phyloP scores from a whole-genome alignment of 257 asterid genomes.

The Penstemon eatonii region DNA sequence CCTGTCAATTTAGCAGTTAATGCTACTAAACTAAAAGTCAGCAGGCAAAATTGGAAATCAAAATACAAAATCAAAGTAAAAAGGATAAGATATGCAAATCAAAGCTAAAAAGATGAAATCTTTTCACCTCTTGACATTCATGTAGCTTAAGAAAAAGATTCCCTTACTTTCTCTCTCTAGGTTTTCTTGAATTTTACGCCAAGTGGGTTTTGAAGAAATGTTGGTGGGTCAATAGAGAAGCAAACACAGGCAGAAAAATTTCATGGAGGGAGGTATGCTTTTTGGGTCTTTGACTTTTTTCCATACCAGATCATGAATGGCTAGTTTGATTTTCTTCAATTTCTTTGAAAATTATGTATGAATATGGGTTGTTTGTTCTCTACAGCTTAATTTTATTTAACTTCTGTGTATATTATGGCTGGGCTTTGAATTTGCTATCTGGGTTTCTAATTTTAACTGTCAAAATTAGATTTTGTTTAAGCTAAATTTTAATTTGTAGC shows the following conservation, averaged over 20 bases:
- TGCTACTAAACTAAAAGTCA: too few species aligned
- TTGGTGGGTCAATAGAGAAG: conserved; percentile 21
- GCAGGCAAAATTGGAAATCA: too few species aligned
- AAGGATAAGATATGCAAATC: background rate
- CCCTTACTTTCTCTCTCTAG: conserved; percentile 21
- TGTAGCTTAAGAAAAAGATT: conserved; percentile 3
- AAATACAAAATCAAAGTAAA: too few species aligned
- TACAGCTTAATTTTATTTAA: background rate
- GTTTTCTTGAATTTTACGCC: conserved; percentile 30
- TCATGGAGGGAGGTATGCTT: conserved; percentile 41
- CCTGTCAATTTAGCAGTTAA: too few species aligned
- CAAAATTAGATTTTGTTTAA: conserved; percentile 5
- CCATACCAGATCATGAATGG: conserved; percentile 18
- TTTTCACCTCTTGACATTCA: too few species aligned
- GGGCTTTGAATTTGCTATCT: background rate
- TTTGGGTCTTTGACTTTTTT: background rate
- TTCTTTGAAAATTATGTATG: too few species aligned
- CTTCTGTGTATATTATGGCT: background rate
- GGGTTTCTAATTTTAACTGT: background rate
- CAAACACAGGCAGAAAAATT: background rate
- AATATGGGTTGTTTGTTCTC: background rate
- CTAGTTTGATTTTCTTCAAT: too few species aligned
- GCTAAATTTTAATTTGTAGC: background rate
- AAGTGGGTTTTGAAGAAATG: conserved; percentile 32
- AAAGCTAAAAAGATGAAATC: too few species aligned